phyloP scores from a whole-genome alignment of 495 filamentous ascomycete genomes.

The Penicillium lagena region DNA sequence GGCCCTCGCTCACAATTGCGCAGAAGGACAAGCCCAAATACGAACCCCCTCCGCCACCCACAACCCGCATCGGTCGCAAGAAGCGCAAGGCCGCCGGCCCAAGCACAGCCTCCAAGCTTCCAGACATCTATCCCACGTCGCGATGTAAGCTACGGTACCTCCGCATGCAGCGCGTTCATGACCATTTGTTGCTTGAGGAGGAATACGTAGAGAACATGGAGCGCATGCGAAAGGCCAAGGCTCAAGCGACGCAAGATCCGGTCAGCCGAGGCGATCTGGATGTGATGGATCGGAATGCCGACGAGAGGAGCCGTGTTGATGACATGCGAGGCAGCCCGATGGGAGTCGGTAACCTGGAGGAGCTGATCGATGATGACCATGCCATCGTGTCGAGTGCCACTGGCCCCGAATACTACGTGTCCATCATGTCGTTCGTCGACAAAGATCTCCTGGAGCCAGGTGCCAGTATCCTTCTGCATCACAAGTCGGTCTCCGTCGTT shows the following conservation, averaged over 20 bases:
- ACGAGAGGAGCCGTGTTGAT: constrained; percentile 92
- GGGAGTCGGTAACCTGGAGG: constrained; percentile 96
- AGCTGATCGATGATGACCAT: constrained; percentile 99
- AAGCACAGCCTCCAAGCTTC: constrained; percentile 90
- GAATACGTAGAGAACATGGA: constrained; percentile 99
- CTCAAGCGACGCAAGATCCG: constrained; percentile 60
- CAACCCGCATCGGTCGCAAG: constrained; percentile 95
- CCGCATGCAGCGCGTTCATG: constrained; percentile 97
- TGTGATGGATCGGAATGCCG: constrained; percentile 68
- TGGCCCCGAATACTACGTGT: constrained; percentile 98
- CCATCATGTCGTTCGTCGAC: constrained; percentile 99
- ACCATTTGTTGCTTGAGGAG: constrained; percentile 93
- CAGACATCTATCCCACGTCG: constrained; percentile 87
- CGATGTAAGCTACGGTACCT: constrained; percentile 95
- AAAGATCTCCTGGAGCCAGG: constrained; percentile 97
- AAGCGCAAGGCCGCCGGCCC: constrained; percentile 91
- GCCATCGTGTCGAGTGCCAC: constrained; percentile 97
- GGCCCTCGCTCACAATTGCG: constrained; percentile 7
- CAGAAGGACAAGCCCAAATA: constrained; percentile 99
- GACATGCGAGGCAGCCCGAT: constrained; percentile 98
- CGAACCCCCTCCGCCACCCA: constrained; percentile 93
- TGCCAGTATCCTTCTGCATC: constrained; percentile 90
- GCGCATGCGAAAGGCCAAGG: constrained; percentile 83
- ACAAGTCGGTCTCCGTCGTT: constrained; percentile 97
- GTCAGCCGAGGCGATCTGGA: constrained; percentile 37